A percentile compares a stretch with the other conserved stretches of the same genome.
Conservation (phyloP, 1,284 basidiomycete species). For the Ustilago bromivora region DNA sequence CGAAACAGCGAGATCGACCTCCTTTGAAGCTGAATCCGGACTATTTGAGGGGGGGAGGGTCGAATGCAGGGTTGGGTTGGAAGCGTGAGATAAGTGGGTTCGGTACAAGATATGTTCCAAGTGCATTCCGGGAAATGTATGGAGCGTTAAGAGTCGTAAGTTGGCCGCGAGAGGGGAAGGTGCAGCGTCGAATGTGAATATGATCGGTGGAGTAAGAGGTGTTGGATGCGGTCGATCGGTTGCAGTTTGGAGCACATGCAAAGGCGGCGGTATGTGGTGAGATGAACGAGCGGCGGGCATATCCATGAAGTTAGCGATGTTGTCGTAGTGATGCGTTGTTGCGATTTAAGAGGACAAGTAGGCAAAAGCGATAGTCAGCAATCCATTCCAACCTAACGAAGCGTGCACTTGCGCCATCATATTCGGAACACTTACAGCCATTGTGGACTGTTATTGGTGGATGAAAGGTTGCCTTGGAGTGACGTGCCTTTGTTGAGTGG, state of each 20-base stretch:
- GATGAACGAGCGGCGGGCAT: not conserved
- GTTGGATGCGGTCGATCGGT: not conserved
- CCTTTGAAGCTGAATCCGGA: conserved; percentile 78
- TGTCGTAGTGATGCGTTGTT: not conserved
- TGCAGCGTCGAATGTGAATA: not conserved
- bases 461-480: not conserved
- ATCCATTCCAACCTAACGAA: not conserved
- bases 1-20: conserved; percentile 88
- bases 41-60: conserved; percentile 59
- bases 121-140: not conserved
- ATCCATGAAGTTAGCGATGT: no score
- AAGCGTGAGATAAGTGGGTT: not conserved
- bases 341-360: not conserved
- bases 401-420: no score
- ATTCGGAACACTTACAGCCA: conserved; percentile 35
- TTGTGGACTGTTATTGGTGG: conserved; percentile 13
- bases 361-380: conserved; percentile 8
- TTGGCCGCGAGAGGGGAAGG: not conserved
- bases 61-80: not conserved
- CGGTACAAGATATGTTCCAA: not conserved
- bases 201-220: not conserved
- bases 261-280: not conserved
- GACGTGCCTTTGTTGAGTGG: not conserved
- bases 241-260: not conserved
- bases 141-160: not conserved